Conservation (phyloP, 78 protist species). For the Dictyostelium brefeldianum region DNA sequence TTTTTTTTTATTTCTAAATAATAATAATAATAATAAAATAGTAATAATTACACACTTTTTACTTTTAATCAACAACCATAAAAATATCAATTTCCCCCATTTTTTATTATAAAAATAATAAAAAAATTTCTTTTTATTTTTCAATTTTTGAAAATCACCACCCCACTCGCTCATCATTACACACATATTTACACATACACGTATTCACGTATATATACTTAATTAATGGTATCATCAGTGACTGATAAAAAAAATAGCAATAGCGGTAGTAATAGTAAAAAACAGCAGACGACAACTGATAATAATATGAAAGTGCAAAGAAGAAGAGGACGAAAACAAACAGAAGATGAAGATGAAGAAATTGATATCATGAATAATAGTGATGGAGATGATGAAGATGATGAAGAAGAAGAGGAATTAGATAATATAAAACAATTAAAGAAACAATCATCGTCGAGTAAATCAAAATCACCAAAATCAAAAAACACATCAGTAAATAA, state of each 20-base stretch:
- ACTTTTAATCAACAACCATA: no score
- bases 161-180: no score
- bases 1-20: no score
- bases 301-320: not conserved
- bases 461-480: not conserved
- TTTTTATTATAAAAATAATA: no score
- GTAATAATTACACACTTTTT: no score
- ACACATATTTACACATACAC: not conserved
- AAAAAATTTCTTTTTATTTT: no score
- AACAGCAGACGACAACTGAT: not conserved
- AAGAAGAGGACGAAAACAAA: not conserved
- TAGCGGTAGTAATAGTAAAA: not conserved
- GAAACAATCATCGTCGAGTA: not conserved
- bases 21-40: no score
- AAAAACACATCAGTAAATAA: not conserved
- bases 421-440: no score
- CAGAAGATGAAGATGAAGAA: constrained; percentile 66
- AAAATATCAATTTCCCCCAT: no score
- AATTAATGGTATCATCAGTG: not conserved
- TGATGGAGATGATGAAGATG: constrained; percentile 27
- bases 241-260: not conserved
- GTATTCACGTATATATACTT: not conserved
- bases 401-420: not conserved
- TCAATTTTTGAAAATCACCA: no score
- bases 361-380: constrained; percentile 77